Evolutionary conservation across 139 green algal genomes (phyloP), one percentile per base, ranked within the genome.

Genomic region (Chlamydomonas urium): DNA sequence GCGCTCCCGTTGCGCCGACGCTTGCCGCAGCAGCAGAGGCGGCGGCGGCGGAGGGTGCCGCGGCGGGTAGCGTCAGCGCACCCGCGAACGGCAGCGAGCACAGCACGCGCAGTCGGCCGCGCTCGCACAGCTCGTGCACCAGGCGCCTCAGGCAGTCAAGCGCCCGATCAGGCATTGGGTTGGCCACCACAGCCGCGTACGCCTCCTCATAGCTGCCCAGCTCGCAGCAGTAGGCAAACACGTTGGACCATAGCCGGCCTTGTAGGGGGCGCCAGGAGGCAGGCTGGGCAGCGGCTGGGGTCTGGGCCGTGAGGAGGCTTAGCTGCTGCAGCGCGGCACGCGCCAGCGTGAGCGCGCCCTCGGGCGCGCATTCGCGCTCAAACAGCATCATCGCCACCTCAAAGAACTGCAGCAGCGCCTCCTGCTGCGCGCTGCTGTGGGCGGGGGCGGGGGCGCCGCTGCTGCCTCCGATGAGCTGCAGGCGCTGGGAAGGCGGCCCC

Each of bases 311-410:
- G 23, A n/a, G 32, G 32, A 21, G 61, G 4, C 66, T 45, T 24
- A 79, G 37, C 1, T 66, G 74, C 32, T 76, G 63, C 45, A 86
- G 48, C 0, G 80, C 80, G 1, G 80, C 80, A 6, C 69, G 69
- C 1, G 75, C 75, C 72, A 88, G 86, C 24, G 62, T 66, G 17
- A 81, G 50, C 1, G 83, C 83, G 14, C 79, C 83, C 38, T 81
- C 71, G 1, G 65, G 75, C 1, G 67, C 70, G 0, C 79, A 63
- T 65, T 85, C 79, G 1, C 59, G 62, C 71, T 85, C 79, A 69
- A 86, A 84, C 63, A 86, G 66, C 68, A 75, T 57, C 83, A 85
- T 83, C 0, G 81, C 70, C 23, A 58, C 70, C 60, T 88, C 75
- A 23, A 31, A 81, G 34, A 80, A 83, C 2, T 71, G 48, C 53